These are phyloP conservation scores for Fraxinus dipetala DNA, from an alignment of 305 asterid genomes.

Conservation along the genomic window DNA sequence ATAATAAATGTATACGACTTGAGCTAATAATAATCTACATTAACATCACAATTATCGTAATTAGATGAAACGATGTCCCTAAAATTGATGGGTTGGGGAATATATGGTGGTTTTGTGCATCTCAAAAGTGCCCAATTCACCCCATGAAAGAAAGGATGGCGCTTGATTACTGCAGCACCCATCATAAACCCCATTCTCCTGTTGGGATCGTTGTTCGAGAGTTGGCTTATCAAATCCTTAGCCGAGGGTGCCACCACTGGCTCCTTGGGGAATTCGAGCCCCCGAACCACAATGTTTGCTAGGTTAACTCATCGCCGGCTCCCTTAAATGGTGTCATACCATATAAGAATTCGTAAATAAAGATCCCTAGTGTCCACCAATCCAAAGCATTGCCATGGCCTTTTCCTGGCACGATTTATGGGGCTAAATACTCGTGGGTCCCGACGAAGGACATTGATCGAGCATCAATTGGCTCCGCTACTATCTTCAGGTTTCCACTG, in stretches of 20 bases:
- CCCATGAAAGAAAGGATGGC: constrained; percentile 62
- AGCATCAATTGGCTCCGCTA: constrained; percentile 64
- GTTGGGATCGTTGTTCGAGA: constrained; percentile 57
- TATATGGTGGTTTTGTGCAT: constrained; percentile 57
- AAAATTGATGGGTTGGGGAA: constrained; percentile 36
- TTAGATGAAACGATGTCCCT: constrained; percentile 32
- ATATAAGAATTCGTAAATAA: constrained; percentile 54
- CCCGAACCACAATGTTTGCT: constrained; percentile 59
- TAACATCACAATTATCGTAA: constrained; percentile 33
- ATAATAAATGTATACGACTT: background rate
- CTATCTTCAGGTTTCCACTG: constrained; percentile 28
- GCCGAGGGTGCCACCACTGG: constrained; percentile 43
- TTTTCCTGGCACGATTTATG: constrained; percentile 66
- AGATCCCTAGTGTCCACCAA: constrained; percentile 77
- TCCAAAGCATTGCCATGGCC: constrained; percentile 79
- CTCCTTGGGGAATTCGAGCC: constrained; percentile 62
- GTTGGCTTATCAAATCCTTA: constrained; percentile 57
- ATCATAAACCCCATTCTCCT: constrained; percentile 67
- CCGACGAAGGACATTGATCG: constrained; percentile 79
- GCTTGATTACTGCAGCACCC: constrained; percentile 71
- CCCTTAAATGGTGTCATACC: constrained; percentile 73
- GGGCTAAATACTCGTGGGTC: constrained; percentile 79
- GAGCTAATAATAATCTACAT: constrained; percentile 41
- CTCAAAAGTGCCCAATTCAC: constrained; percentile 84
- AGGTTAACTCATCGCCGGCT: constrained; percentile 54